Base-by-base conservation (phyloP, 1,284 basidiomycete species). In the Trichosporon asahii region DNA sequence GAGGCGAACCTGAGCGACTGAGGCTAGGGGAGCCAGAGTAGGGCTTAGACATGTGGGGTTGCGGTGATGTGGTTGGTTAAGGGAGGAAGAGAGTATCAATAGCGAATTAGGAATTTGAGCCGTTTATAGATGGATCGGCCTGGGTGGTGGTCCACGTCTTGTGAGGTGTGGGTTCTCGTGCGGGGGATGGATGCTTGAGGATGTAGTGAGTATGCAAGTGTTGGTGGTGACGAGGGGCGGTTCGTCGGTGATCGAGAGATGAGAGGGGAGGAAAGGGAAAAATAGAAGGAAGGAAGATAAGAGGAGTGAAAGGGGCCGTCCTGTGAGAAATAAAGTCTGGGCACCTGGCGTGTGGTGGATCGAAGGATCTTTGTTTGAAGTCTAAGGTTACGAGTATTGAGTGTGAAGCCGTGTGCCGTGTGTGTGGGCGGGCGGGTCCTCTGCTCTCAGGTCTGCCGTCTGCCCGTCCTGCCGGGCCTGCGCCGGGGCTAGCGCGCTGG, bases 21-120 rank as follows among this genome's bases (percentile, higher is more conserved):
- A 79, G 75, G 66, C 69, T 69, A 9, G 80, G 80, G 0, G 80
- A 79, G 4, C 78, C 78, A 15, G 76, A 75, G 66, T 77, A 81
- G 15, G 78, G 72, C 71, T 81, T 81, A 61, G 78, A 79, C 78
- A 81, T 79, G 69, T 44, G 65, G 53, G n/a, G 64, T 23, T 33
- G 46, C 63, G 27, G 46, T 14, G 60, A 23, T 9, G 35, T 60
- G 35, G 35, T 18, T 64, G 64, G 37, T 29, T 63, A n/a, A 33
- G 63, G 61, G 25, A 21, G 27, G n/a, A n/a, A n/a, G 53, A 18
- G 15, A 49, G 29, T 9, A 61, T 33, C 29, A 61, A 61, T 31
- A 33, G 57, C 57, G 57, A 33, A 61, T 31, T 61, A 29, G 27
- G 57, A 61, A 31, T 25, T 25, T 53, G 21, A 53, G 49, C 49